Evolutionary conservation across 352 stramenopile species (phyloP), one percentile per base, ranked within the genome.

Genomic region (Globisporangium alternatum): DNA sequence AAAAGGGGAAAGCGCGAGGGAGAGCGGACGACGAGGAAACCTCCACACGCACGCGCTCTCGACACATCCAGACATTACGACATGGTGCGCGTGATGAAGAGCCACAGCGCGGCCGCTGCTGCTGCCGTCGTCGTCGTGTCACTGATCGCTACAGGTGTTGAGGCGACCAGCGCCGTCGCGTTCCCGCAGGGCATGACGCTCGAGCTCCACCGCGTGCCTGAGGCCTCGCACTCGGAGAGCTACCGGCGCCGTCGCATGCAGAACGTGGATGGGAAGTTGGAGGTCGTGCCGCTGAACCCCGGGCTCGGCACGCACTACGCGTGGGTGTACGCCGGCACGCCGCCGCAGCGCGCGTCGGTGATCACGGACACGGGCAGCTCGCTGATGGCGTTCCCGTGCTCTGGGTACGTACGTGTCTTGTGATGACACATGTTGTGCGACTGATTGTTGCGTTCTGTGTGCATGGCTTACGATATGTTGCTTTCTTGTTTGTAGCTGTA

Each of bases 301-400:
- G 85, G 83, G 51, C 75, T 91, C 52, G 91, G 87, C 3, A 96
- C 87, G 21, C 87, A 96, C 63, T 96, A 93, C 54, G 86, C 87
- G 22, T 93, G 83, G 85, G 77, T 93, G 17, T 94, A 94, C 68
- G 82, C 75, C 21, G 87, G 87, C 22, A 90, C 82, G 8, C 87
- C 87, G 3, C 85, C 87, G 4, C 87, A 96, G 64, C 72, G 87
- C 65, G 82, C 84, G 35, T 93, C 85, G 2, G 83, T 96, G 64
- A 93, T 96, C 68, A 75, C 81, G 0, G 87, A 96, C 67, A 96
- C 87, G 3, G 87, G 87, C 39, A 94, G 85, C 66, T 74, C 70
- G 52, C 70, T 93, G 43, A 88, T 90, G 67, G 87, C 87, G 17
- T 90, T 96, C 57, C 87, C 87, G 15, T 96, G 87, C 75, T 87